phyloP scores from a whole-genome alignment of 225 moss, liverwort and hornwort species.

The Rhytidiadelphus loreus region DNA sequence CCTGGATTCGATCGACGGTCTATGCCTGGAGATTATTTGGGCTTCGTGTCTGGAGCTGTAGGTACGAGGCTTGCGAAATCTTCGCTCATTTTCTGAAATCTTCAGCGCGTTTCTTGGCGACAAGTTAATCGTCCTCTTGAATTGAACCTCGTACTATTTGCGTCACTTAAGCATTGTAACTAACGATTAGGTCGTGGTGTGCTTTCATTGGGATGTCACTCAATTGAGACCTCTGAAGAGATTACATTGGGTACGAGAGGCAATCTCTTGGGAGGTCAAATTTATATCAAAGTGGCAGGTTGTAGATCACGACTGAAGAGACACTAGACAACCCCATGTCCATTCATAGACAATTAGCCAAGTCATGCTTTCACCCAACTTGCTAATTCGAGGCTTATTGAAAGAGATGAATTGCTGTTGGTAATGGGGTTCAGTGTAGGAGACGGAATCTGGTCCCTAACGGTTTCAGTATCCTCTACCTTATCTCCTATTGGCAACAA shows the following conservation, averaged over 20 bases:
- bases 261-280: background rate
- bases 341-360: background rate
- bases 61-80: conserved; percentile 26
- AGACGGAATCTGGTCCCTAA: background rate
- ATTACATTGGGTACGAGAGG: background rate
- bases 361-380: background rate
- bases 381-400: background rate
- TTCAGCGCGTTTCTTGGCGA: background rate
- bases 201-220: background rate
- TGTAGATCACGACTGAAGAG: background rate
- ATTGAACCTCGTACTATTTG: background rate
- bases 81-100: background rate
- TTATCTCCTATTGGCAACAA: background rate
- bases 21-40: conserved; percentile 72
- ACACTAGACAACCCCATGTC: background rate
- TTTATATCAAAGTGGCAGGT: background rate
- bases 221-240: background rate
- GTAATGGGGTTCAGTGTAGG: background rate
- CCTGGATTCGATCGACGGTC: conserved; percentile 95
- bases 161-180: background rate
- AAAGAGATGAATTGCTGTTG: background rate
- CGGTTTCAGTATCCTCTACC: background rate
- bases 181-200: background rate
- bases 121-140: background rate
- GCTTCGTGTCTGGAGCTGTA: conserved; percentile 92